Conservation (phyloP, 2,329 filamentous ascomycete species). For the Pestalotiopsis sp. region DNA sequence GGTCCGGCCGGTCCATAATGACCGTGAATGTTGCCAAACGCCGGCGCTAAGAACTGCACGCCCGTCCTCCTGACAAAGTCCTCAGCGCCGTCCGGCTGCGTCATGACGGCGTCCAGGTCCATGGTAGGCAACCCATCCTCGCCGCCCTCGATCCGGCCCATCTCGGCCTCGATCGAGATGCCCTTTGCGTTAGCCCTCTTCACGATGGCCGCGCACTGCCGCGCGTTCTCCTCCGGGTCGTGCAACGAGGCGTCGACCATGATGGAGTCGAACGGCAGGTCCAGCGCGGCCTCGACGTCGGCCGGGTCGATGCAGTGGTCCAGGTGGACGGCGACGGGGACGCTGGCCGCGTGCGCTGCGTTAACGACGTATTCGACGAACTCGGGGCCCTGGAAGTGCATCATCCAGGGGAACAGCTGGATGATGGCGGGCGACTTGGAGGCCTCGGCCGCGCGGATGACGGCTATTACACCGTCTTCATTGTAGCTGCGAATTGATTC, state of each 20-base stretch:
- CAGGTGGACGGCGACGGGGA: constrained; percentile 58
- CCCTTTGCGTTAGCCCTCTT: constrained; percentile 59
- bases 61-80: constrained; percentile 61
- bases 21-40: constrained; percentile 67
- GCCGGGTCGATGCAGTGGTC: constrained; percentile 53
- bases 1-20: constrained; percentile 60
- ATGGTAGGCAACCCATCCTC: constrained; percentile 64
- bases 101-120: constrained; percentile 60
- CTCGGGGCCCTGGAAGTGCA: constrained; percentile 56
- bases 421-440: constrained; percentile 64
- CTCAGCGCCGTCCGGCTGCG: constrained; percentile 60
- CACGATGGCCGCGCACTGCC: constrained; percentile 58
- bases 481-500: constrained; percentile 45
- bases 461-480: constrained; percentile 64
- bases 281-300: constrained; percentile 29
- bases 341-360: constrained; percentile 49
- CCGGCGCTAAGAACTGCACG: constrained; percentile 65
- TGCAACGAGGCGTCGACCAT: constrained; percentile 71
- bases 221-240: constrained; percentile 64
- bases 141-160: constrained; percentile 65
- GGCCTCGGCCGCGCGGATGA: constrained; percentile 62
- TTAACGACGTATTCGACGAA: constrained; percentile 50
- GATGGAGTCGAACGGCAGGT: constrained; percentile 60
- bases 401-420: constrained; percentile 68
- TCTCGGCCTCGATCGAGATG: constrained; percentile 67